Evolutionary conservation across 371 early-diverging fungal species (phyloP).

Genomic region (Chytridiales sp.): DNA sequence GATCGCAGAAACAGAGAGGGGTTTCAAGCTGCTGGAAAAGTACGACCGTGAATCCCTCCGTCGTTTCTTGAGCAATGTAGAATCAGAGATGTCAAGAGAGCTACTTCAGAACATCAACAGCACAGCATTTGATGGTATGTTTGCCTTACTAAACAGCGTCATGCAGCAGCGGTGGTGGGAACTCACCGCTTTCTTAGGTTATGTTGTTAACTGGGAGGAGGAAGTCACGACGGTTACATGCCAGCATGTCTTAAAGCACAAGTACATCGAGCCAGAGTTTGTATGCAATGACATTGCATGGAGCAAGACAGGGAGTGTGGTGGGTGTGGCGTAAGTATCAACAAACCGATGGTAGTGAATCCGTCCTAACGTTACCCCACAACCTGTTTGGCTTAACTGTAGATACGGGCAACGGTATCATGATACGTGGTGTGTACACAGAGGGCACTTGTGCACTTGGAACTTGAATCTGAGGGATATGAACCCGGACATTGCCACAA

Average conservation of each 20-base stretch:
- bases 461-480: constrained; percentile 20
- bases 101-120: constrained; percentile 41
- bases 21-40: constrained; percentile 9
- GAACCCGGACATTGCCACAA: constrained; percentile 23
- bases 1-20: constrained; percentile 12
- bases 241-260: constrained; percentile 25
- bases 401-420: constrained; percentile 37
- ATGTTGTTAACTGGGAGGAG: constrained; percentile 45
- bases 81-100: constrained; percentile 36
- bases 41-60: constrained; percentile 25
- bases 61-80: constrained; percentile 32
- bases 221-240: constrained; percentile 30
- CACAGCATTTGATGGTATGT: constrained; percentile 44
- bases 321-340: constrained; percentile 34
- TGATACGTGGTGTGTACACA: constrained; percentile 43
- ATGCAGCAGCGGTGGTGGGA: background rate
- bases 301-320: constrained; percentile 39
- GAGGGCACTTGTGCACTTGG: constrained; percentile 44
- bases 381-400: background rate
- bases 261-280: constrained; percentile 21
- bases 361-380: background rate
- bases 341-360: background rate
- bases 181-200: constrained; percentile 25
- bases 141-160: background rate
- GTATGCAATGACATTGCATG: constrained; percentile 37